Base-by-base conservation (phyloP, 2,329 filamentous ascomycete genomes). In the Colletotrichum caudatum region DNA sequence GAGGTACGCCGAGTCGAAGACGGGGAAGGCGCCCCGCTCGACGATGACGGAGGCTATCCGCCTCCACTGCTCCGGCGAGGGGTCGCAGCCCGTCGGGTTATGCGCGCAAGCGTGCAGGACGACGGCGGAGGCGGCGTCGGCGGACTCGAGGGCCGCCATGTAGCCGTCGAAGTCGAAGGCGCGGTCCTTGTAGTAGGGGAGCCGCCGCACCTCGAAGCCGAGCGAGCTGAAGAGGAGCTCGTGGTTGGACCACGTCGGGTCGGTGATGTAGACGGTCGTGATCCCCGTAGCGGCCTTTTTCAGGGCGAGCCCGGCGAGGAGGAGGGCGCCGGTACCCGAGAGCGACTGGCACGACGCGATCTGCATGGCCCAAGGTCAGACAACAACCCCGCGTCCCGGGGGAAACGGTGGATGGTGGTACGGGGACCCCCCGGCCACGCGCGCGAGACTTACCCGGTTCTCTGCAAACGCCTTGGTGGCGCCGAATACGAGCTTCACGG, bases 311-410 rank as follows among this genome's bases (percentile, higher is more conserved):
- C 78, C 82, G 0, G 78, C 80, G 1, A 84, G 75, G 1, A 81
- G 75, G 6, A 82, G 76, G 5, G 82, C 81, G 16, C 83, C 83
- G 1, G 83, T 84, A 2, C 83, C 82, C 0, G 82, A 83, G 8
- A 84, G 73, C 0, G 81, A 78, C 39, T 84, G 83, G 26, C 78
- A 80, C 0, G 79, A 78, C 0, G 80, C 80, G n/a, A 82, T 74
- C 79, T 79, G 18, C 1, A 16, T 39, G 11, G 14, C 6, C 16
- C 18, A 14, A 18, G 7, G 11, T 63, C 8, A 66, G 56, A 39
- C 12, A 12, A 26, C 41, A 3, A 18, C 12, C 14, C 2, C 64
- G 93, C 96, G 76, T 92, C 89, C 29, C 29, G 29, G 20, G 37
- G 37, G 2, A 9, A 35, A 20, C 23, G 39, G 26, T 44, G 29